Evolutionary conservation across 169 alveolate genomes (phyloP).

Genomic region (Sarcocystis neurona): DNA sequence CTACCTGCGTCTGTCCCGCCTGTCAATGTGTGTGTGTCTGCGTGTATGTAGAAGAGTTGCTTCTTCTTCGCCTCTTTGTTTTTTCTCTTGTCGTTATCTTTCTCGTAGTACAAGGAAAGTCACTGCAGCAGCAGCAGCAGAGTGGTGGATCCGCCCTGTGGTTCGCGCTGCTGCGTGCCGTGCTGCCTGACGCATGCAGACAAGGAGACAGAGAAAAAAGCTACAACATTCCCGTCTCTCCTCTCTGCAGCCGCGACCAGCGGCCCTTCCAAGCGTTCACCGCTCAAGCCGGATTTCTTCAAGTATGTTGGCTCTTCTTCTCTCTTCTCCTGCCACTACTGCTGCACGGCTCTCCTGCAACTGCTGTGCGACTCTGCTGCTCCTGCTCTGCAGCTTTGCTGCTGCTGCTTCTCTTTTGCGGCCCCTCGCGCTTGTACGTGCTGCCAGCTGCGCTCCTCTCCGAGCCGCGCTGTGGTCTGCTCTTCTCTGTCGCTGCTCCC

Average conservation of each 20-base stretch:
- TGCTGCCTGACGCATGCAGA: no score
- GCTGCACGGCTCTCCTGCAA: not conserved
- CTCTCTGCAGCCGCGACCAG: slow-evolving; percentile 82
- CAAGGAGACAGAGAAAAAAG: slow-evolving; percentile 69
- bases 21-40: no score
- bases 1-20: no score
- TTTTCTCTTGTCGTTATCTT: no score
- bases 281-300: slow-evolving; percentile 82
- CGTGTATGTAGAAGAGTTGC: no score
- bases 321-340: not conserved
- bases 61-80: no score
- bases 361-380: not conserved
- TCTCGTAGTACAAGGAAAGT: no score
- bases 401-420: not conserved
- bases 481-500: no score
- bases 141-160: not conserved
- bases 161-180: not conserved
- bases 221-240: slow-evolving; percentile 77
- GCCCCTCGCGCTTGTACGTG: not conserved
- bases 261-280: slow-evolving; percentile 75
- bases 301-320: slow-evolving; percentile 39
- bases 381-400: not conserved
- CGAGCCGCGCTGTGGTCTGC: no score
- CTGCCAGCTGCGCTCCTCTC: not conserved
- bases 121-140: no score